Evolutionary conservation across 805 yeast species (phyloP), one percentile per base, ranked within the genome.

Genomic region (Scheffersomyces lignosus): DNA sequence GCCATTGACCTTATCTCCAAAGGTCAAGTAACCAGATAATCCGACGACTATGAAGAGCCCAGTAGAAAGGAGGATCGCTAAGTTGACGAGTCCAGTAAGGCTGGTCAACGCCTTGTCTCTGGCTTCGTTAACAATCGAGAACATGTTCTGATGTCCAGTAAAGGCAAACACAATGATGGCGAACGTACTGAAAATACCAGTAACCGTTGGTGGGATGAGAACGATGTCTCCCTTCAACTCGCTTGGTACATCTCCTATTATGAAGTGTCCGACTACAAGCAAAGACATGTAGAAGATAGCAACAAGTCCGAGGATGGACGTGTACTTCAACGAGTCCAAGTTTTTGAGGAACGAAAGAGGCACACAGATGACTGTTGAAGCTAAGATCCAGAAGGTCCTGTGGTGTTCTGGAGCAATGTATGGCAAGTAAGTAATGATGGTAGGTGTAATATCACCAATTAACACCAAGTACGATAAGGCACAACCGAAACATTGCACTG

Each of bases 61-160:
- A 41, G 80, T 67, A 1, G 96, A 86, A 4, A 77, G 57, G 1
- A 74, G 67, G 42, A 88, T 76, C 1, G 90, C 80, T 6, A 62
- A 44, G 14, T 59, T 41, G 15, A 82, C 75, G 26, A 87, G 70
- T 14, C 51, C 60, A 38, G 69, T 62, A 42, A 80, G 66, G 23
- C 64, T 66, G 5, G 54, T 41, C n/a, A 75, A 62, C 0, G 83
- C 64, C 43, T 73, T 74, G 47, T 79, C 79, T 20, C 59, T 62
- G 18, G 90, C 73, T 63, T 91, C 98, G 52, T 90, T 91, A 37
- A 89, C 77, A 37, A 90, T 77, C 1, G 96, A 80, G 52, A 87
- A 88, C 88, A 87, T 87, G 63, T 91, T 91, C 60, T 91, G 97
- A 55, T 91, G 97, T 52, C 97, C 93, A 0, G 98, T 91, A 62